Percentiles rank a stretch among this genome's conserved stretches.
Evolutionary conservation across 345 rosid genomes (phyloP).

Genomic region (Populus euphratica): DNA sequence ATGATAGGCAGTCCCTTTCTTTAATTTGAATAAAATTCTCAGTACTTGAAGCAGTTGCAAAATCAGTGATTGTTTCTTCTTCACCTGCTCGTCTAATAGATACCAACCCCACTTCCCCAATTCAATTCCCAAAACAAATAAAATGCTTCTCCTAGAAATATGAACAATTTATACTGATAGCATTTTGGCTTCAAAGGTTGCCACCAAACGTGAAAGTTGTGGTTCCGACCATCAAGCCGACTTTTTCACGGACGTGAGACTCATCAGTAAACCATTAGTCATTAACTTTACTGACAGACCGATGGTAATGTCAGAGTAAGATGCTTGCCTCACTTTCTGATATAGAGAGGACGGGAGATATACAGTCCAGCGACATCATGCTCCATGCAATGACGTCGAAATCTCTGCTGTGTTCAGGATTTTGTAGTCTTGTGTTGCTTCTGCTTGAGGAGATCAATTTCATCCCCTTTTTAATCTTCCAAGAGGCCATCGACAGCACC

Average conservation of each 20-base stretch:
- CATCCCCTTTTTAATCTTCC: not conserved
- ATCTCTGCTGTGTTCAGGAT: slow-evolving; percentile 13
- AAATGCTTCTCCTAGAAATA: not conserved
- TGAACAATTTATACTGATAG: not conserved
- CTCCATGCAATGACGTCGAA: slow-evolving; percentile 1
- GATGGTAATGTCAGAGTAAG: slow-evolving; percentile 15
- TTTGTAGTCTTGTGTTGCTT: not conserved
- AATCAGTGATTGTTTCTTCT: not conserved
- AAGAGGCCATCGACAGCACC: not conserved
- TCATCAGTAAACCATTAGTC: slow-evolving; percentile 27
- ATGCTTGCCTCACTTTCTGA: slow-evolving; percentile 16
- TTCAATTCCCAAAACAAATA: not conserved
- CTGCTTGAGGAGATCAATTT: not conserved
- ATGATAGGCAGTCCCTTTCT: not conserved
- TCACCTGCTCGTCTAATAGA: not conserved
- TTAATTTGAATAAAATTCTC: not conserved
- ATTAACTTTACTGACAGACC: slow-evolving; percentile 8
- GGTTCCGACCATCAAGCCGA: slow-evolving; percentile 1
- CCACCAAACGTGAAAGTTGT: not conserved
- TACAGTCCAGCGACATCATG: not conserved
- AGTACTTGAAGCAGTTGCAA: not conserved
- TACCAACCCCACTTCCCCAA: too few species aligned
- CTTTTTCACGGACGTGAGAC: slow-evolving; percentile 11
- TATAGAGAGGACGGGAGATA: slow-evolving; percentile 17
- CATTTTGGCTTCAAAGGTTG: not conserved